Base-by-base conservation (phyloP, 176 grass and related monocot genomes). In the Ananas comosus region DNA sequence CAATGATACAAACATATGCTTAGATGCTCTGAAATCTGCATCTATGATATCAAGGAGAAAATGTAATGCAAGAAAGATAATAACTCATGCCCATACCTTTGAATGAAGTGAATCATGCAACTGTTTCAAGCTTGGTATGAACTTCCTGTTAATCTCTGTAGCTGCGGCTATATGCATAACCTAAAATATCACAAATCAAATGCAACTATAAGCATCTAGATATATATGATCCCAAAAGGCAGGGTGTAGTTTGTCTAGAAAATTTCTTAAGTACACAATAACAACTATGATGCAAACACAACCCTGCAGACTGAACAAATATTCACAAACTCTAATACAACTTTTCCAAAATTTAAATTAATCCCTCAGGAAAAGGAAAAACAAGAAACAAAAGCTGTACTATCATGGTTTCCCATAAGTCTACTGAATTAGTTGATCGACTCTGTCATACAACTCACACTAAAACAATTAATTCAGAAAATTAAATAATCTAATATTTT, bases 81-180 rank as follows among this genome's bases (percentile, higher is more conserved):
- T 42, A 42, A 42, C 33, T 42, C 33, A 61, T 10, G 13, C 21
- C 4, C 79, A 12, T 75, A 89, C 94, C 87, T 99, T 99, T 42
- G 86, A 83, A 68, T 93, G 69, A 72, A 99, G 89, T 22, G 89
- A 93, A 64, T 83, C 68, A 69, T 93, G 89, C 81, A 99, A 83
- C 50, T 86, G 79, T 17, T 87, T 80, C 82, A 99, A 78, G 78
- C 80, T 99, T 71, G 94, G 94, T 64, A 99, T 79, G 72, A 99
- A 90, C 52, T 19, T 81, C 23, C 87, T 92, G 52, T 93, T 91
- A 70, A 93, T 91, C 82, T 99, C 87, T 50, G 74, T 66, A 56
- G 84, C 94, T 63, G 90, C 90, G 50, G 94, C 94, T 82, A 99
- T 99, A 76, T 99, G 94, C 94, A 99, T 99, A 58, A 99, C 94